phyloP scores from a whole-genome alignment of 495 filamentous ascomycete genomes.

The Rusavskia elegans region DNA sequence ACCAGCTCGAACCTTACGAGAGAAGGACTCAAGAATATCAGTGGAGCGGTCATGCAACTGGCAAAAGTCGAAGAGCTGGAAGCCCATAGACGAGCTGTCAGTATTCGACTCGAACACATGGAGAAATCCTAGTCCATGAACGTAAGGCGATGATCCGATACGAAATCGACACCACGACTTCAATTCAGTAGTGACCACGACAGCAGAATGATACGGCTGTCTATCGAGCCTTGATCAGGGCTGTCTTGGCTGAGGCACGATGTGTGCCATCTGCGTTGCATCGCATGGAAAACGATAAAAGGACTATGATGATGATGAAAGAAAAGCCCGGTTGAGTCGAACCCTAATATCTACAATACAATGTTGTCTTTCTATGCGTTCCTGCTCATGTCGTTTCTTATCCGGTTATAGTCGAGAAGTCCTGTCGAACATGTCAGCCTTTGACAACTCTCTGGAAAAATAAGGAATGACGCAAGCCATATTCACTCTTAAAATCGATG shows the following conservation, averaged over 20 bases:
- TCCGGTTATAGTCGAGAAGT: constrained; percentile 58
- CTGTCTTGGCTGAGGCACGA: background rate
- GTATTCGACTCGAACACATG: constrained; percentile 63
- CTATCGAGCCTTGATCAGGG: background rate
- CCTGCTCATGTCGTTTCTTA: constrained; percentile 80
- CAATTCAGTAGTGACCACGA: no score
- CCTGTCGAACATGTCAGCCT: background rate
- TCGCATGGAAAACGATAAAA: no score
- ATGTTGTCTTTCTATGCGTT: constrained; percentile 31
- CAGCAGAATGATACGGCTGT: background rate
- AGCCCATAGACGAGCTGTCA: constrained; percentile 83
- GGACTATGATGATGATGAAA: no score
- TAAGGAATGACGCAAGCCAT: no score
- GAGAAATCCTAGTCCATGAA: constrained; percentile 12
- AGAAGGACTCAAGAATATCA: constrained; percentile 68
- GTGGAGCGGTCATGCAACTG: constrained; percentile 79
- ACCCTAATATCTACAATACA: no score
- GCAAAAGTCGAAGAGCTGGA: constrained; percentile 91
- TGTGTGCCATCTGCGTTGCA: no score
- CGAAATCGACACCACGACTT: no score
- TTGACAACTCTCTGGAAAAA: no score
- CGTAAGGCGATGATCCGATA: no score
- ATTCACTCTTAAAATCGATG: no score
- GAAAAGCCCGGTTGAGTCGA: no score
- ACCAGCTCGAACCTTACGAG: constrained; percentile 79